Evolutionary conservation across 345 rosid genomes (phyloP), one percentile per base, ranked within the genome.

Genomic region (Eutrema heterophyllum): DNA sequence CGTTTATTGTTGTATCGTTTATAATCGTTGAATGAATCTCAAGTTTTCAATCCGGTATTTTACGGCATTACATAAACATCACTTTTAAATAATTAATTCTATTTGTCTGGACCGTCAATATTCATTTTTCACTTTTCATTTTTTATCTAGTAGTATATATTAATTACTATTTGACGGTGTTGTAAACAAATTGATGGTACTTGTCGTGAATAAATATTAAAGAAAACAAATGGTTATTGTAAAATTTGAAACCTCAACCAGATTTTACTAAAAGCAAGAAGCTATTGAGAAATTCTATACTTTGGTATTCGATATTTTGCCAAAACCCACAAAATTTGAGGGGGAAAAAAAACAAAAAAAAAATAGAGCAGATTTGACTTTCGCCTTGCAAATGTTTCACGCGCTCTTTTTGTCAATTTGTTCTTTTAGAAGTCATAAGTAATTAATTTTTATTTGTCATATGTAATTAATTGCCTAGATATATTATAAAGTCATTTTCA

Each of bases 231-330:
- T 21, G 38, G 49, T 67, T 67, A 26, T n/a, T 39, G 60, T 35
- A 33, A 12, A 70, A 36, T 10, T 24, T 36, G 9, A 13, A 58
- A 35, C 67, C 15, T 35, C 58, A 48, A 36, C 57, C 9, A 58
- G 38, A 58, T 48, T 65, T 70, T 57, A 57, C 56, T 70, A 57
- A 57, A 70, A 70, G 67, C 74, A 76, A 76, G 68, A 72, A 80
- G 77, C 67, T 54, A 49, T 83, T 81, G 79, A 60, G 67, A 79
- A 79, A 85, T 80, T 72, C 78, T 73, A 82, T 68, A 55, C 64
- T 48, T 81, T 73, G 84, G 82, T 64, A 81, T 73, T n/a, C 64
- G 57, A 24, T n/a, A 33, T 73, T 83, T 72, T 70, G 74, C 56
- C 84, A 58, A 81, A 76, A 74, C 70, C 85, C 81, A 82, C 80